These are phyloP conservation scores for Escallonia rubra DNA, from an alignment of 129 eudicot species.

Conservation along the genomic window DNA sequence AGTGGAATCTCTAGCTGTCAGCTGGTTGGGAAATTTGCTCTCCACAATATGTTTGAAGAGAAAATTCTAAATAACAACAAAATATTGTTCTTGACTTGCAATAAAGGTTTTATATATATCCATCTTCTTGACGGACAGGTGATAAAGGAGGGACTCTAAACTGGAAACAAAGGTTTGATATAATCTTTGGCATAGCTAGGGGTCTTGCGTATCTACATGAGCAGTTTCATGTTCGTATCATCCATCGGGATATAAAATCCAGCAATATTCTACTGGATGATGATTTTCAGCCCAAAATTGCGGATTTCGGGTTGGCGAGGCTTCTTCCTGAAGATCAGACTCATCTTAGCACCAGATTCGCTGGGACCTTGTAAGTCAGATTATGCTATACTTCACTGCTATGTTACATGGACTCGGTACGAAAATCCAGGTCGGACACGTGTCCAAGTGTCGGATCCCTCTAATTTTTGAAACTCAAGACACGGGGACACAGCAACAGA, in stretches of 20 bases:
- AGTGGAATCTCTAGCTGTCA: too few relatives aligned
- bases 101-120: neutral
- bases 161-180: constrained; percentile 61
- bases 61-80: neutral
- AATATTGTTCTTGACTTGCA: neutral
- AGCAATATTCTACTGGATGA: constrained; percentile 70
- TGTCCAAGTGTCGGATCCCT: too few relatives aligned
- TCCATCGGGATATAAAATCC: constrained; percentile 74
- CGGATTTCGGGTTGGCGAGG: constrained; percentile 77
- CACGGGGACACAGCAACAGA: too few relatives aligned
- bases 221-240: constrained; percentile 63
- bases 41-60: too few relatives aligned
- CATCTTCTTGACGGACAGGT: constrained; percentile 23
- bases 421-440: too few relatives aligned
- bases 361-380: constrained; percentile 65
- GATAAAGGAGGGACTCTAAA: constrained; percentile 45
- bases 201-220: constrained; percentile 76
- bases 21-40: too few relatives aligned
- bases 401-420: neutral
- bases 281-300: constrained; percentile 62
- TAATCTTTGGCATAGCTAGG: constrained; percentile 60
- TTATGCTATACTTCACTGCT: neutral
- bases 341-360: constrained; percentile 66
- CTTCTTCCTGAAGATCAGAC: constrained; percentile 62
- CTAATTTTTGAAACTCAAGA: too few relatives aligned